phyloP scores from a whole-genome alignment of 768 basidiomycete species.

The Tephrocybe sp. region DNA sequence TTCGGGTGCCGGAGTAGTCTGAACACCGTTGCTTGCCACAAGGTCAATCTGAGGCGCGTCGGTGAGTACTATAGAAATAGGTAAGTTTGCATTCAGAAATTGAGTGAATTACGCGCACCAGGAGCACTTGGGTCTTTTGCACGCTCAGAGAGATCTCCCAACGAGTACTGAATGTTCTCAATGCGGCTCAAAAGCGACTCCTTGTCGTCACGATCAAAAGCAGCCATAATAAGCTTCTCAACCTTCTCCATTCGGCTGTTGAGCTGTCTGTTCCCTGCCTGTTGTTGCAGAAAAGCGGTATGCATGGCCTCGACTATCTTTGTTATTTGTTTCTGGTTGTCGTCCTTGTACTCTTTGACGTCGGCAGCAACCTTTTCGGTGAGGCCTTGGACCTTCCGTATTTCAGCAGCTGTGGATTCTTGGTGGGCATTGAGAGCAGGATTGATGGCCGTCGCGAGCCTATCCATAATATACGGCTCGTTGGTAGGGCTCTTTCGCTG shows the following conservation, averaged over 20 bases:
- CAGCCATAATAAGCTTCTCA: conserved; percentile 18
- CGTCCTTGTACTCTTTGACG: conserved; percentile 7
- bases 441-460: conserved; percentile 6
- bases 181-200: conserved; percentile 16
- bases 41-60: not conserved
- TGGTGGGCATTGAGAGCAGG: conserved; percentile 5
- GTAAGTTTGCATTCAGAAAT: too few relatives aligned
- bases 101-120: conserved; percentile 5
- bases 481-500: not conserved
- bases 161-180: conserved; percentile 19
- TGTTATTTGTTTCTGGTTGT: conserved; percentile 9
- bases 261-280: not conserved
- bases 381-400: conserved; percentile 11
- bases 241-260: conserved; percentile 15
- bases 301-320: conserved; percentile 12
- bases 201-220: conserved; percentile 13
- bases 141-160: conserved; percentile 23
- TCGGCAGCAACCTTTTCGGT: conserved; percentile 11
- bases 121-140: conserved; percentile 21
- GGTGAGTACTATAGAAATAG: too few relatives aligned
- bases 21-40: not conserved
- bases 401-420: conserved; percentile 2
- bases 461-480: not conserved
- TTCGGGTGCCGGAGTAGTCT: not conserved
- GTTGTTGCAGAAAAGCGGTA: conserved; percentile 12